phyloP scores from a whole-genome alignment of 306 rosid species.

The Alnus glutinosa region DNA sequence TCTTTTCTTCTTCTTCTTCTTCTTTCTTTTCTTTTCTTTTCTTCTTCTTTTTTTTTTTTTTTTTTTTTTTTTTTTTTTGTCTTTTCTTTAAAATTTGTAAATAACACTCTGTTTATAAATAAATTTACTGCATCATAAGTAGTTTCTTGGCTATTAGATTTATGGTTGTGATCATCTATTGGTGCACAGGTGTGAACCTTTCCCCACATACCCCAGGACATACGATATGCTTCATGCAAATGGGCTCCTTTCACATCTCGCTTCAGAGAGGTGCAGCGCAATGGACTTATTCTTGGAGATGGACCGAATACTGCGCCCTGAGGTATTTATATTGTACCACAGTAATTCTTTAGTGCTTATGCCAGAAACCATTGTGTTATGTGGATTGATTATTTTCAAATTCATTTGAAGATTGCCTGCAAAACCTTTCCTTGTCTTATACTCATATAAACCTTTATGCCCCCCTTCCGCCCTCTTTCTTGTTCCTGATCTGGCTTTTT shows the following conservation, averaged over 20 bases:
- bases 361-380: constrained; percentile 4
- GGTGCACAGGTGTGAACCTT: constrained; percentile 88
- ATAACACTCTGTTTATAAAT: constrained; percentile 9
- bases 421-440: background rate
- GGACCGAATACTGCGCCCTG: constrained; percentile 97
- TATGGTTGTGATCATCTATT: constrained; percentile 30
- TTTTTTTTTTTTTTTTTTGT: background rate
- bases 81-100: constrained; percentile 7
- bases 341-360: background rate
- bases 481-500: background rate
- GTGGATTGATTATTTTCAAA: constrained; percentile 11
- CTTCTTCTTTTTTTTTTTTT: background rate
- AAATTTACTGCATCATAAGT: constrained; percentile 13
- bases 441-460: background rate
- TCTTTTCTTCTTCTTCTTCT: too few relatives aligned
- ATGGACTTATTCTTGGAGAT: constrained; percentile 83
- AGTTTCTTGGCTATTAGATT: background rate
- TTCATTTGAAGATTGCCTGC: background rate
- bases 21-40: background rate
- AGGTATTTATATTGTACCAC: constrained; percentile 47
- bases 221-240: constrained; percentile 89
- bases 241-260: constrained; percentile 74
- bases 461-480: constrained; percentile 16
- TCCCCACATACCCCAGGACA: constrained; percentile 96
- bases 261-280: constrained; percentile 75